Conservation (phyloP, 2,329 filamentous ascomycete species). For the Ambrosiella beaveri region DNA sequence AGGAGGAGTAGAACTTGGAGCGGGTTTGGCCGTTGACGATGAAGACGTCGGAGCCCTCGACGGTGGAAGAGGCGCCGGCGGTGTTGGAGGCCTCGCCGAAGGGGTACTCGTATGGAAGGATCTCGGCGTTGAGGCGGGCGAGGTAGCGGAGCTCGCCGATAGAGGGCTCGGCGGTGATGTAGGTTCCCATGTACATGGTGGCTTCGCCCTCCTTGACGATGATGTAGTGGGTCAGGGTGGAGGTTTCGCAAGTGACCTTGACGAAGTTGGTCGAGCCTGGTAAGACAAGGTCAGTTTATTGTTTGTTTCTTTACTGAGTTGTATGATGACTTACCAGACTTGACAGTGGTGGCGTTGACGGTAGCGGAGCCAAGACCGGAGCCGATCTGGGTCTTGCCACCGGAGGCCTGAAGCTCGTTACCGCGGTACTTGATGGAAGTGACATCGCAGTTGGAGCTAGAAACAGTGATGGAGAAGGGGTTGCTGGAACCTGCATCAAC, state of each 20-base stretch:
- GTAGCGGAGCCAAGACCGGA: slow-evolving; percentile 42
- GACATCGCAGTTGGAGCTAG: slow-evolving; percentile 41
- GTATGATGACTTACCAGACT: slow-evolving; percentile 7
- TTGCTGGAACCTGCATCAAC: slow-evolving; percentile 32
- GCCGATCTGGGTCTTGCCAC: slow-evolving; percentile 36
- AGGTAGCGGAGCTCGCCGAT: slow-evolving; percentile 49
- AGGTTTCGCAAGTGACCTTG: slow-evolving; percentile 43
- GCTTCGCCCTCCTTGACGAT: slow-evolving; percentile 43
- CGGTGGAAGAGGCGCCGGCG: slow-evolving; percentile 27
- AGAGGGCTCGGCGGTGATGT: slow-evolving; percentile 38
- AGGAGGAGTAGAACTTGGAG: slow-evolving; percentile 52
- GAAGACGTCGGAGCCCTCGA: slow-evolving; percentile 44
- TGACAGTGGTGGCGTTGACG: slow-evolving; percentile 30
- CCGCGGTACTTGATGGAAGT: slow-evolving; percentile 44
- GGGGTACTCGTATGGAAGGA: slow-evolving; percentile 34
- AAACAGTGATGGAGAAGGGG: slow-evolving; percentile 33
- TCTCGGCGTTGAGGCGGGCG: slow-evolving; percentile 35
- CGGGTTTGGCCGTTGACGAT: slow-evolving; percentile 44
- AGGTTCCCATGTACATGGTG: slow-evolving; percentile 43
- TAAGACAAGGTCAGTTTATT: neutral
- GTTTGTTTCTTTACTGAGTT: neutral
- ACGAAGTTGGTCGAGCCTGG: slow-evolving; percentile 27
- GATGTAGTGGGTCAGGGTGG: slow-evolving; percentile 46
- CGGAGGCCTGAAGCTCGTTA: slow-evolving; percentile 38
- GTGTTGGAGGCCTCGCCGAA: slow-evolving; percentile 40